A percentile compares a stretch with the other conserved stretches of the same genome.
phyloP scores from a whole-genome alignment of 495 filamentous ascomycete genomes.

The Pseudevernia furfuracea region DNA sequence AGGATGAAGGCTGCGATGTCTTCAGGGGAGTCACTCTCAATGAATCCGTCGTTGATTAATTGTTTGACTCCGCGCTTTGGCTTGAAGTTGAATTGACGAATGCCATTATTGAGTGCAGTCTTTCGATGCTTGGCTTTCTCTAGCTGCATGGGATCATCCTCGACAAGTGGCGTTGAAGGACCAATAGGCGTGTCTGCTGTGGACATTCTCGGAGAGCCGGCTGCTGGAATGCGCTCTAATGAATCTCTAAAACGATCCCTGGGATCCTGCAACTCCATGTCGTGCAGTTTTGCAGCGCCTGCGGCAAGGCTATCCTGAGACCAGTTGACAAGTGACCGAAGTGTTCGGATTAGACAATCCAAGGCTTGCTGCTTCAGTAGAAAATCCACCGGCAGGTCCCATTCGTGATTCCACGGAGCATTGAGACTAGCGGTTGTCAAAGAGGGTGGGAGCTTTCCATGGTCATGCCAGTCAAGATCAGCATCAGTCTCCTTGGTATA shows the following conservation, averaged over 20 bases:
- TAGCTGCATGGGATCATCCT: slow-evolving; percentile 85
- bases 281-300: slow-evolving; percentile 38
- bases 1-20: slow-evolving; percentile 83
- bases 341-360: slow-evolving; percentile 76
- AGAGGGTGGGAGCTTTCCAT: slow-evolving; percentile 75
- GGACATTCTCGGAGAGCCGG: slow-evolving; percentile 41
- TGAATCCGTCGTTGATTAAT: slow-evolving; percentile 77
- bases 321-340: slow-evolving; percentile 90
- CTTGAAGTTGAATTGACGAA: slow-evolving; percentile 96
- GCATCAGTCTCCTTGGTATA: slow-evolving; percentile 50
- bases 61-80: slow-evolving; percentile 88
- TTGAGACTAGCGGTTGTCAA: slow-evolving; percentile 69
- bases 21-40: slow-evolving; percentile 61
- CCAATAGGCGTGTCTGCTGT: slow-evolving; percentile 52
- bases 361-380: slow-evolving; percentile 79
- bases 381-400: slow-evolving; percentile 76
- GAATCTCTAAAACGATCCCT: slow-evolving; percentile 75
- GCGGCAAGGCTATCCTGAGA: slow-evolving; percentile 68
- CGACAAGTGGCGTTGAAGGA: slow-evolving; percentile 64
- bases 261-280: slow-evolving; percentile 54
- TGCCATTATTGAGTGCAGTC: slow-evolving; percentile 79
- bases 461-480: slow-evolving; percentile 71
- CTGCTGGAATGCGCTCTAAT: slow-evolving; percentile 55
- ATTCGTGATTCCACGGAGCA: slow-evolving; percentile 43
- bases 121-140: slow-evolving; percentile 92